Base-by-base conservation (phyloP, 352 stramenopile genomes). In the Globisporangium heterothallicum region DNA sequence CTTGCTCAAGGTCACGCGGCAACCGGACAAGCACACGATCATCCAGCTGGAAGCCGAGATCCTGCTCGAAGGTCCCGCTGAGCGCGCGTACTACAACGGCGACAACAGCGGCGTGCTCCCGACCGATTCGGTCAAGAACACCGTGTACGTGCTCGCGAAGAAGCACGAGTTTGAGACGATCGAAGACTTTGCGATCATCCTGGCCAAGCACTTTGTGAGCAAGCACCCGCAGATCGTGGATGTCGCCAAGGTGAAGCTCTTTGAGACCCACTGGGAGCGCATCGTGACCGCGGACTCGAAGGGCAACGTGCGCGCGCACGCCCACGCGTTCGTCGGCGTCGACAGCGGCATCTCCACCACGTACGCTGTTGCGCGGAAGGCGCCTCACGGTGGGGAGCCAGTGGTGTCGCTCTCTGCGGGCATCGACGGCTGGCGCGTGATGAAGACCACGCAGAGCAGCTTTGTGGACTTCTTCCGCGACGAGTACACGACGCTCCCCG, bases 41-140 rank as follows among this genome's bases (percentile, higher is more conserved):
- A 58, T 86, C 43, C 85, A 96, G 66, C 70, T 94, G 57, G 85
- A 78, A 51, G 85, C 85, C 38, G 67, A 95, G 60, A 74, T 95
- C 44, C 64, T 95, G 41, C 69, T 96, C 27, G 77, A 94, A 52
- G 86, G 86, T 26, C 78, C 78, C 6, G 84, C 82, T 26, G 74
- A 88, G 53, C 68, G 63, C 46, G 80, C 80, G 24, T 96, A 95
- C 68, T 87, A 86, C 51, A 57, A 81, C 47, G 85, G 80, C 53
- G 84, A 96, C 70, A 96, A 96, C 58, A 68, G 72, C 40, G 64
- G 68, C 21, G 84, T 96, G 58, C 65, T 96, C 40, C 80, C 85
- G 38, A 96, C 86, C 6, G 86, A 96, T 64, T 94, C 86, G 54
- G 71, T 92, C 65, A 96, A 96, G 72, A 96, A 96, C 65, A 94